phyloP scores from a whole-genome alignment of 177 flowering plant species.

The Vitis hybrid region DNA sequence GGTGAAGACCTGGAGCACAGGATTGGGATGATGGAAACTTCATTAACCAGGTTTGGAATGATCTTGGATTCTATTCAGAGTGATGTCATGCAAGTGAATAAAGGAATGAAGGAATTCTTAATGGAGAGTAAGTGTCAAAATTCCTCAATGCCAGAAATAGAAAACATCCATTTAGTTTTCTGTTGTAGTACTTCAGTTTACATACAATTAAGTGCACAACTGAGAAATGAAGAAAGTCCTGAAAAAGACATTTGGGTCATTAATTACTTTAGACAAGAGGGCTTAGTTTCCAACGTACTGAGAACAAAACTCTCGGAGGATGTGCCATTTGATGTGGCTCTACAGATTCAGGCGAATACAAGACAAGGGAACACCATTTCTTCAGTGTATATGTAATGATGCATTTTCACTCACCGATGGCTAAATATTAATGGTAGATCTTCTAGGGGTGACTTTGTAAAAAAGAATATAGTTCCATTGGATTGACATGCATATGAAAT shows the following conservation, averaged over 20 bases:
- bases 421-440: not conserved
- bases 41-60: slow-evolving; percentile 68
- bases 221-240: not conserved
- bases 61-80: slow-evolving; percentile 85
- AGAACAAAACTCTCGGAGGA: not conserved
- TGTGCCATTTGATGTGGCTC: not conserved
- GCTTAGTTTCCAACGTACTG: not conserved
- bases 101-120: slow-evolving; percentile 68
- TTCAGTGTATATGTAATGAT: not conserved
- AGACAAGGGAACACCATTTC: not conserved
- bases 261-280: not conserved
- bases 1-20: slow-evolving; percentile 80
- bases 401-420: not conserved
- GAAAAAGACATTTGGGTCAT: not conserved
- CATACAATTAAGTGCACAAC: not conserved
- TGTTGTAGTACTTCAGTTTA: not conserved
- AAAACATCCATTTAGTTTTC: not conserved
- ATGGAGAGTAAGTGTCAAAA: slow-evolving; percentile 61
- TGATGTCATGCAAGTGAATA: slow-evolving; percentile 84
- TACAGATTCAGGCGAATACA: not conserved
- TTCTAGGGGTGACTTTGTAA: not conserved
- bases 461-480: too few relatives aligned
- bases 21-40: slow-evolving; percentile 73
- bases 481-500: too few relatives aligned
- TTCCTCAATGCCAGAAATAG: not conserved